Evolutionary conservation across 1,284 basidiomycete species (phyloP), one percentile per base, ranked within the genome.

Genomic region (Taiwanofungus camphoratus): DNA sequence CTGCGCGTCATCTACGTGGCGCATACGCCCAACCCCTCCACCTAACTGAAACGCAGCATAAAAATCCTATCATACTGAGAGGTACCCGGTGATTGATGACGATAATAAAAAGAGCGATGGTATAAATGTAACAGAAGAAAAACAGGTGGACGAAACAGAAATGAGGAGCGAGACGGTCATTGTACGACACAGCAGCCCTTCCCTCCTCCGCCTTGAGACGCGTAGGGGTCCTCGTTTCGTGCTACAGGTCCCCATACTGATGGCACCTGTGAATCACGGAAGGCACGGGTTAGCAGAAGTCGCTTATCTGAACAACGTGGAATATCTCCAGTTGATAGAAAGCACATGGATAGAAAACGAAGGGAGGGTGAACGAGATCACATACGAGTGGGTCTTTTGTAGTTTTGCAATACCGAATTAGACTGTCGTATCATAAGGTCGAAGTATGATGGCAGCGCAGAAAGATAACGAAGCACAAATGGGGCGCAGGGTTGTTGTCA

Each of bases 221-320:
- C 87, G 62, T 91, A 94, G 37, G 92, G 92, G 61, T 94, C 91
- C 61, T 93, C 88, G 50, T 49, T 77, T 76, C 67, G 91, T 93
- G 59, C 77, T 79, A 92, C 79, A 15, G 88, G 85, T n/a, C 94
- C 93, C 94, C 94, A 96, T 23, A 95, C 86, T 23, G 85, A 90
- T 5, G 92, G 91, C 33, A 92, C 78, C 87, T 90, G 58, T 4
- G 19, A 29, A n/a, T n/a, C n/a, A n/a, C n/a, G 33, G 3, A 15
- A 16, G 18, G 13, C n/a, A 12, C 39, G n/a, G 13, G 35, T 39
- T 19, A 31, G 42, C 36, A 30, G 16, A n/a, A n/a, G n/a, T n/a
- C n/a, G n/a, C n/a, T n/a, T n/a, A n/a, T n/a, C n/a, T n/a, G n/a
- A n/a, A n/a, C n/a, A n/a, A n/a, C n/a, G n/a, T n/a, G n/a, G n/a